Evolutionary conservation across 768 basidiomycete species (phyloP), one percentile per base, ranked within the genome.

Genomic region (Cystofilobasidium ferigula): DNA sequence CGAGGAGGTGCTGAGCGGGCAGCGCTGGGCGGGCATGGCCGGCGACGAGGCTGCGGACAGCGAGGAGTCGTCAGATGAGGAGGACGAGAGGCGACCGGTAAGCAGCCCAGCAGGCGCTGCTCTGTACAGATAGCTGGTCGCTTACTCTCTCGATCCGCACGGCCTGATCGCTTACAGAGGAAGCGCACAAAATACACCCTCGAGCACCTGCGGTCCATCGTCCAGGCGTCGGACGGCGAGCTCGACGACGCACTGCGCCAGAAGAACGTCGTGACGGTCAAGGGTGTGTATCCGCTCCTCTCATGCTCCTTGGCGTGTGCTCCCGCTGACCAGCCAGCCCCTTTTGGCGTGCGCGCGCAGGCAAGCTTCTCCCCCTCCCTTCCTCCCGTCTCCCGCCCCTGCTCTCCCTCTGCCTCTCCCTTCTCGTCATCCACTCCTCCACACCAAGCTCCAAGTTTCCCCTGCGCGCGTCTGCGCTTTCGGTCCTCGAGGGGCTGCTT

Each of bases 1-100:
- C 24, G 76, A 78, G 0, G 75, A 76, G 0, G 74, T 89, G 13
- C 77, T 95, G 24, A 67, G 14, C 34, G 65, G 47, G 1, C 65
- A 67, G 56, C 34, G 42, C 16, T 67, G 65, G 65, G 42, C n/a
- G 3, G 65, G 65, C n/a, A 34, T 67, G 53, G 45, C 40, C 34
- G 58, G 58, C 9, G 43, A 38, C 26, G 60, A 38, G 34, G 48
- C 42, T 3, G 40, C 54, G 28, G 48, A 34, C 9, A 51, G 56
- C 36, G 51, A 61, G 16, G 53, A 22, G 9, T 22, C 30, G 12
- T 12, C 18, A 3, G 58, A 60, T 6, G 58, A 60, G n/a, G 58
- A 43, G 8, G 58, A 40, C 24, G 58, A 30, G 5, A 43, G 64
- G n/a, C 64, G 28, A 10, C 30, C 22, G n/a, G 14, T 24, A n/a